Evolutionary conservation across 805 yeast species (phyloP).

Genomic region (Pichia nakasei): DNA sequence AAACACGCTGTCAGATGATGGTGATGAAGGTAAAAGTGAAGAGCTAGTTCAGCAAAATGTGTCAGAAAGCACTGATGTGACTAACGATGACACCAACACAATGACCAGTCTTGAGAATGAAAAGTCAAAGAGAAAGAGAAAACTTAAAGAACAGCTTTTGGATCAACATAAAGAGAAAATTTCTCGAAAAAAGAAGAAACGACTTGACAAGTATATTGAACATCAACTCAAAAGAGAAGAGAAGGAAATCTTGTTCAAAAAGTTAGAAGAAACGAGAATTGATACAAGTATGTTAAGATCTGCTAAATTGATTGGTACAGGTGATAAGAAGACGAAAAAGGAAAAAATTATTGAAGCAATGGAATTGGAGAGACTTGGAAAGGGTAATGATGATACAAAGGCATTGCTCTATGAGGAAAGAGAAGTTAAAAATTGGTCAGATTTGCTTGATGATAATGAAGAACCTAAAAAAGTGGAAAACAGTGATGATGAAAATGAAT

Average conservation of each 20-base stretch:
- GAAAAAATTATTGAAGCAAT: slow-evolving; percentile 72
- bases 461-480: slow-evolving; percentile 5
- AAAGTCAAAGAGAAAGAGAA: slow-evolving; percentile 53
- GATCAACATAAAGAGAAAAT: slow-evolving; percentile 59
- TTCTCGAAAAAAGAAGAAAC: slow-evolving; percentile 59
- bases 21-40: background rate
- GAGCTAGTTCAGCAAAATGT: background rate
- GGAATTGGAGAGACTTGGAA: slow-evolving; percentile 61
- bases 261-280: slow-evolving; percentile 56
- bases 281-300: slow-evolving; percentile 66
- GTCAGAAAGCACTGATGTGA: background rate
- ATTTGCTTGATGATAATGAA: slow-evolving; percentile 23
- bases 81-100: slow-evolving; percentile 31
- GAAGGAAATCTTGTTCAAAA: slow-evolving; percentile 65
- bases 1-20: background rate
- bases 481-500: slow-evolving; percentile 10
- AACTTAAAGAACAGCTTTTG: slow-evolving; percentile 48
- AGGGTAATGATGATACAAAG: slow-evolving; percentile 51
- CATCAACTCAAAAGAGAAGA: slow-evolving; percentile 87
- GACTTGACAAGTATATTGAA: slow-evolving; percentile 87
- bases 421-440: slow-evolving; percentile 54
- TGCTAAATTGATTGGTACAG: slow-evolving; percentile 71
- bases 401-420: slow-evolving; percentile 65
- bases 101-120: slow-evolving; percentile 46
- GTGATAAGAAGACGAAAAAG: slow-evolving; percentile 46